Conservation (phyloP, 495 filamentous ascomycete species). For the Parachaetomium inaequale region DNA sequence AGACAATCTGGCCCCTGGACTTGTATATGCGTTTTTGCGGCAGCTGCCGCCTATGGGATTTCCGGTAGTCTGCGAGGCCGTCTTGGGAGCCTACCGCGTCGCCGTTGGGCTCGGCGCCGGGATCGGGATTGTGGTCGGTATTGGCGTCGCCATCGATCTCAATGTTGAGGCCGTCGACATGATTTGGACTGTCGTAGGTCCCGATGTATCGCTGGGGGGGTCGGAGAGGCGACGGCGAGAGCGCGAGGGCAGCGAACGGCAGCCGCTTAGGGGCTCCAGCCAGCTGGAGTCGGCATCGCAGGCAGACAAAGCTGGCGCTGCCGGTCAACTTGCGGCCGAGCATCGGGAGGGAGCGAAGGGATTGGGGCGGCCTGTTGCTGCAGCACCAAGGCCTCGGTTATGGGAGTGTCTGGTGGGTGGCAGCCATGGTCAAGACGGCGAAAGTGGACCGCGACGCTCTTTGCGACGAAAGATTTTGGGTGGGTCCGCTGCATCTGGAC, state of each 20-base stretch:
- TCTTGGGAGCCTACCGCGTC: neutral
- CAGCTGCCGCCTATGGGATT: neutral
- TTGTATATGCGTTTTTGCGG: conserved; percentile 4
- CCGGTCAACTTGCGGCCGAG: conserved; percentile 36
- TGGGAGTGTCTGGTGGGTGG: neutral
- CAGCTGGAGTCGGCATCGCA: conserved; percentile 46
- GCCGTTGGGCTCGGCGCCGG: neutral
- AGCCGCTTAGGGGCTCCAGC: conserved; percentile 22
- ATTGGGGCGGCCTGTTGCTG: conserved; percentile 1
- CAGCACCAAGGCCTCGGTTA: conserved; percentile 1
- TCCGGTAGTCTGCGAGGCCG: neutral
- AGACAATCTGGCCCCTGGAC: conserved; percentile 7
- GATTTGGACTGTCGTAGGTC: neutral
- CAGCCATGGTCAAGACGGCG: neutral
- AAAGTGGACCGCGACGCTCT: conserved; percentile 9
- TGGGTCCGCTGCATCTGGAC: conserved; percentile 20
- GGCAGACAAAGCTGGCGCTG: conserved; percentile 45
- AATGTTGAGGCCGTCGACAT: neutral
- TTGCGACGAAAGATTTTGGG: conserved; percentile 28
- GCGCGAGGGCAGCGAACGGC: conserved; percentile 2
- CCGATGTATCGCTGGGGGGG: neutral
- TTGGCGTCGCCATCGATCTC: neutral
- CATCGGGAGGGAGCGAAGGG: conserved; percentile 41
- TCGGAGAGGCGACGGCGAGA: conserved; percentile 1
- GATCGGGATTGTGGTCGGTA: neutral